Percentiles rank a stretch among this genome's conserved stretches.
phyloP scores from a whole-genome alignment of 108 stramenopile genomes.

The Nitzschia palea region DNA sequence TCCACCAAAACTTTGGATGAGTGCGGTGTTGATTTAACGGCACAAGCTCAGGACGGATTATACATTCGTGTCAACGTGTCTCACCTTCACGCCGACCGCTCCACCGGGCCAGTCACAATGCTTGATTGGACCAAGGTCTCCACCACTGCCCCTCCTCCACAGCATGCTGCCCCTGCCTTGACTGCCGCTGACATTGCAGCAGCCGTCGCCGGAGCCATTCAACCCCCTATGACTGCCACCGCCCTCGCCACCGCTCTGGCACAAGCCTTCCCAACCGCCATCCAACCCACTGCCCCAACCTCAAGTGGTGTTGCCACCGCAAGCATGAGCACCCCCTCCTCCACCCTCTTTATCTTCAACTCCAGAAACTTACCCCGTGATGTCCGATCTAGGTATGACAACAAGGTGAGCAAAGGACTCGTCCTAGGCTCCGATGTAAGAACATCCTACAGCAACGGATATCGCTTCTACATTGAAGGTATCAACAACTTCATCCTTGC shows the following conservation, averaged over 20 bases:
- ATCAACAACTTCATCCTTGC: not conserved
- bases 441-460: no score
- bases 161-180: not conserved
- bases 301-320: not conserved
- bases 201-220: not conserved
- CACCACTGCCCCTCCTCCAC: not conserved
- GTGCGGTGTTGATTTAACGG: conserved; percentile 68
- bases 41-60: conserved; percentile 58
- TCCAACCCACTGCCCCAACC: not conserved
- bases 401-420: not conserved
- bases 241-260: not conserved
- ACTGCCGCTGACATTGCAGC: not conserved
- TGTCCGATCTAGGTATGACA: not conserved
- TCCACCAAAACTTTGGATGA: conserved; percentile 66
- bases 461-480: not conserved
- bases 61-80: no score
- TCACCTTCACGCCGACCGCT: no score
- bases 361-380: not conserved
- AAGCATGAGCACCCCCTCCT: not conserved
- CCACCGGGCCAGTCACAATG: no score
- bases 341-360: not conserved
- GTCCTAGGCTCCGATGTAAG: no score
- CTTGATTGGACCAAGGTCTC: no score
- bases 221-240: not conserved
- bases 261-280: not conserved